These are phyloP conservation scores for Sedum album DNA, from an alignment of 164 flowering plant genomes.

Conservation along the genomic window DNA sequence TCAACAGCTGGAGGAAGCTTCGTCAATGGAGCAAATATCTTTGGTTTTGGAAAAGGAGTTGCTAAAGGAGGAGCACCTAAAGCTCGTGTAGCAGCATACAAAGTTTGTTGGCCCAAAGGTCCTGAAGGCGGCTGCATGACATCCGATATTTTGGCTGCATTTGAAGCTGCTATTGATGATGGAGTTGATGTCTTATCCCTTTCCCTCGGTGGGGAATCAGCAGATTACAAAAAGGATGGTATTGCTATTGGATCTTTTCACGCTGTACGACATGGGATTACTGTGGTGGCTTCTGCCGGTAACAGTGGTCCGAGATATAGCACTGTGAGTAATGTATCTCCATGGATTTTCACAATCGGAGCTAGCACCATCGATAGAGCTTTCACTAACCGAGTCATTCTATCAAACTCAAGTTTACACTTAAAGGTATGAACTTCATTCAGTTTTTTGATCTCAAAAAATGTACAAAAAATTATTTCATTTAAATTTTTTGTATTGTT, in stretches of 20 bases:
- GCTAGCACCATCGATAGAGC: constrained; percentile 59
- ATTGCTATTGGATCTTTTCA: constrained; percentile 62
- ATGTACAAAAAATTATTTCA: too few relatives aligned
- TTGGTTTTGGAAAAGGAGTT: neutral
- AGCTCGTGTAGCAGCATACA: constrained; percentile 43
- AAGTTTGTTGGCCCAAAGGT: constrained; percentile 26
- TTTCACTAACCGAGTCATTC: constrained; percentile 29
- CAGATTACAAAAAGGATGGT: constrained; percentile 28
- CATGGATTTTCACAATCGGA: constrained; percentile 63
- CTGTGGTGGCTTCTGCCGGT: constrained; percentile 55
- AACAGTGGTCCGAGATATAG: constrained; percentile 38
- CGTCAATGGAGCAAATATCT: neutral
- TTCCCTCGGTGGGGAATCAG: constrained; percentile 31
- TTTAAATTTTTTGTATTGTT: neutral
- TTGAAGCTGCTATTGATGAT: constrained; percentile 46
- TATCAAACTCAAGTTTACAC: constrained; percentile 28
- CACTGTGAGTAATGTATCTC: constrained; percentile 39
- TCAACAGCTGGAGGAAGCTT: neutral
- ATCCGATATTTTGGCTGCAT: constrained; percentile 39
- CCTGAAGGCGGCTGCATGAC: constrained; percentile 13
- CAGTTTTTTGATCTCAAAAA: too few relatives aligned
- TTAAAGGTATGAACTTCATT: constrained; percentile 16
- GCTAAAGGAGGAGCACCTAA: constrained; percentile 33
- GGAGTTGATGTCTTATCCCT: constrained; percentile 46
- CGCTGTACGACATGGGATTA: constrained; percentile 46